phyloP scores from a whole-genome alignment of 192 early-diverging fungal species.

The Pilobolus umbonatus region DNA sequence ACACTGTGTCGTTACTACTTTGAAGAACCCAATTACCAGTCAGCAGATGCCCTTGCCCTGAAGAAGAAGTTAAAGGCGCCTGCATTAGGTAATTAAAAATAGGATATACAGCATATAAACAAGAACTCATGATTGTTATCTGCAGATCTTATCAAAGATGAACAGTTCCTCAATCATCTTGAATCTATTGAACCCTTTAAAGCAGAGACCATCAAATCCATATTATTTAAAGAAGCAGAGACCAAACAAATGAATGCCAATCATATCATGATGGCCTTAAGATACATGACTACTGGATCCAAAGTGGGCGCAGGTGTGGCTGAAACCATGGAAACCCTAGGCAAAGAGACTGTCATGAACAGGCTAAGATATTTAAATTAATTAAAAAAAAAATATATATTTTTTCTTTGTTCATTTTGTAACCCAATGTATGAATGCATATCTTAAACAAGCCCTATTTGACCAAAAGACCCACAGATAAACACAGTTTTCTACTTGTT shows the following conservation, averaged over 20 bases:
- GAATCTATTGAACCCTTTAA: conserved; percentile 10
- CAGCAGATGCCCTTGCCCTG: conserved; percentile 35
- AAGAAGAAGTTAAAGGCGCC: conserved; percentile 34
- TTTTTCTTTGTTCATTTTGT: too few species aligned
- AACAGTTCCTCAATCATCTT: background rate
- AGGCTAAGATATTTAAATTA: too few species aligned
- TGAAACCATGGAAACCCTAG: conserved; percentile 48
- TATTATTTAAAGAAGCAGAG: conserved; percentile 32
- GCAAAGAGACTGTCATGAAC: conserved; percentile 32
- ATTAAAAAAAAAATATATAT: too few species aligned
- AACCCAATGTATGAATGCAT: too few species aligned
- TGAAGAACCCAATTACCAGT: conserved; percentile 41
- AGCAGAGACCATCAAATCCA: conserved; percentile 34
- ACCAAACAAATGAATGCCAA: conserved; percentile 37
- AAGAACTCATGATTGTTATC: too few species aligned
- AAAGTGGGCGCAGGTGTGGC: conserved; percentile 53
- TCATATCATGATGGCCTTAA: conserved; percentile 58
- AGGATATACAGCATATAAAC: too few species aligned
- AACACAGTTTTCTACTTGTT: too few species aligned
- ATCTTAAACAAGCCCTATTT: too few species aligned
- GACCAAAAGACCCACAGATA: too few species aligned
- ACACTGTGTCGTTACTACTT: conserved; percentile 51
- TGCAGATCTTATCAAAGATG: background rate
- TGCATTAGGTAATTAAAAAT: conserved; percentile 24
- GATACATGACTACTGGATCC: conserved; percentile 62